Evolutionary conservation across 371 early-diverging fungal genomes (phyloP).

Genomic region (Mortierella sp.): DNA sequence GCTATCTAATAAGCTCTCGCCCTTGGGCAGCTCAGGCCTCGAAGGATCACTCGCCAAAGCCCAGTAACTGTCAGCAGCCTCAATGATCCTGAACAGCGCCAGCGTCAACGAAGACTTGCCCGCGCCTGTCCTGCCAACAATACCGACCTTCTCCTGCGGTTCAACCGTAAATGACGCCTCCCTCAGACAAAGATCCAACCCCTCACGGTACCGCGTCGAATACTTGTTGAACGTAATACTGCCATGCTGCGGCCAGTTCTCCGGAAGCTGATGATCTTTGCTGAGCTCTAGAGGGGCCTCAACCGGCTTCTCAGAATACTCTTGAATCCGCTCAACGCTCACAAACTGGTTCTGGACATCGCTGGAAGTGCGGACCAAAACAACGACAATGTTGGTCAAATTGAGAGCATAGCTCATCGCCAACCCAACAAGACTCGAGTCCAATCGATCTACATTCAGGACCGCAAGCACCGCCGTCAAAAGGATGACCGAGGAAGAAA

Average conservation of each 20-base stretch:
- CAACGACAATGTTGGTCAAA: constrained; percentile 82
- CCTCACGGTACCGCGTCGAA: constrained; percentile 75
- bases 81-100: constrained; percentile 90
- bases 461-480: constrained; percentile 32
- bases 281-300: constrained; percentile 67
- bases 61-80: constrained; percentile 69
- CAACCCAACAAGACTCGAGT: constrained; percentile 74
- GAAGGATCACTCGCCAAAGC: constrained; percentile 32
- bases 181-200: constrained; percentile 75
- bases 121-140: constrained; percentile 71
- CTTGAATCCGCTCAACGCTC: constrained; percentile 75
- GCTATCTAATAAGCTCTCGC: constrained; percentile 60
- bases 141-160: constrained; percentile 70
- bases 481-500: constrained; percentile 34
- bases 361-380: constrained; percentile 78
- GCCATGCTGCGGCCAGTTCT: constrained; percentile 80
- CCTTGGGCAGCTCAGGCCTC: constrained; percentile 64
- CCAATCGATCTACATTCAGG: constrained; percentile 51
- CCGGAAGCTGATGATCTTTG: constrained; percentile 47
- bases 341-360: constrained; percentile 77
- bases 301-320: constrained; percentile 70
- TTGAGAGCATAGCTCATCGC: constrained; percentile 78
- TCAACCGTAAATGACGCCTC: constrained; percentile 69
- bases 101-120: constrained; percentile 91
- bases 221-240: constrained; percentile 69